Evolutionary conservation across 2,329 filamentous ascomycete species (phyloP).

Genomic region (Sphaerostilbella broomeana): DNA sequence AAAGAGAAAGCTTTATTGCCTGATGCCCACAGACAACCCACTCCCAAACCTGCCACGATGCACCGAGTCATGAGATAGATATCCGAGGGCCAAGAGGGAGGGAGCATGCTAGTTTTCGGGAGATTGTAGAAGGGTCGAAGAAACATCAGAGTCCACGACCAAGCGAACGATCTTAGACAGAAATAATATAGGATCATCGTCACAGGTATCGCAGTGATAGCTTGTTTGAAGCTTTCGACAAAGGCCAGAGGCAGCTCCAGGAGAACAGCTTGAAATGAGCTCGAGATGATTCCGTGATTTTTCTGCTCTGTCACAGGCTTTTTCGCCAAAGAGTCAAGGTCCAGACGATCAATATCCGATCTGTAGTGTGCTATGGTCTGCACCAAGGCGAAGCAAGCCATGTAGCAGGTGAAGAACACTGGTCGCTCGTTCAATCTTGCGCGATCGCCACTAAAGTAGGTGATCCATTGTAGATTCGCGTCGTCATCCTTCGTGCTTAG

Average conservation of each 20-base stretch:
- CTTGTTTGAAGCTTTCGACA: constrained; percentile 32
- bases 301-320: constrained; percentile 18
- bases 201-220: constrained; percentile 35
- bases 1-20: constrained; percentile 71
- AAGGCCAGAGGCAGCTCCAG: constrained; percentile 35
- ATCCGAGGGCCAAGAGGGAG: constrained; percentile 50
- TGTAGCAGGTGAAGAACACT: constrained; percentile 68
- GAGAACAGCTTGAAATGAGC: constrained; percentile 30
- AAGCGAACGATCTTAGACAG: constrained; percentile 56
- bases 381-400: constrained; percentile 60
- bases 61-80: constrained; percentile 50
- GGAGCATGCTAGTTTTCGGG: constrained; percentile 62
- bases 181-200: constrained; percentile 55
- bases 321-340: constrained; percentile 24
- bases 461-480: constrained; percentile 66
- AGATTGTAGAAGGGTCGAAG: constrained; percentile 70
- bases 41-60: constrained; percentile 55
- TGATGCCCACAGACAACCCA: constrained; percentile 69
- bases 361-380: constrained; percentile 66
- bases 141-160: constrained; percentile 63
- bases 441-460: constrained; percentile 63
- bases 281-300: constrained; percentile 19
- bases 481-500: constrained; percentile 59
- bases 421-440: constrained; percentile 78
- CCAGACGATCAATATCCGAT: constrained; percentile 64